Conservation (phyloP, 345 rosid species). For the Camelina neglecta region DNA sequence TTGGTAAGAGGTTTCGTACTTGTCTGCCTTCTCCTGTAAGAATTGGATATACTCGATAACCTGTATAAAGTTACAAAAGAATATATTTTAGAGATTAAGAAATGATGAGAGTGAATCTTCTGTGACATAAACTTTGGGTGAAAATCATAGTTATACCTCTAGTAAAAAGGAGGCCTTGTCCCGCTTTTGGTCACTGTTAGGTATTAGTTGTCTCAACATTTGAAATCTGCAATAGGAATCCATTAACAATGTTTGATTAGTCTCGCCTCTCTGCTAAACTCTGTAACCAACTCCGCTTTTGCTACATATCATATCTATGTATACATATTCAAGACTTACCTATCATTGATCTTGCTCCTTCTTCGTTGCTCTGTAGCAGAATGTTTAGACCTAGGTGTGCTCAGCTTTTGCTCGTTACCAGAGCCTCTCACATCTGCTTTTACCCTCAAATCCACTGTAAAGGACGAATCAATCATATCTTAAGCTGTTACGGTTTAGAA, state of each 20-base stretch:
- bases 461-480: constrained; percentile 18
- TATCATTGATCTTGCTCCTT: constrained; percentile 96
- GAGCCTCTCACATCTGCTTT: constrained; percentile 66
- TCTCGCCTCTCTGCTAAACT: not conserved
- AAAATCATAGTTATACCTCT: constrained; percentile 60
- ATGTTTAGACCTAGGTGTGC: constrained; percentile 95
- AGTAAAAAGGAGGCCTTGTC: constrained; percentile 95
- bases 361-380: constrained; percentile 98
- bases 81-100: not conserved
- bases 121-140: not conserved
- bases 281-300: not conserved
- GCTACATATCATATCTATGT: constrained; percentile 10
- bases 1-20: constrained; percentile 66
- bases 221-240: constrained; percentile 70
- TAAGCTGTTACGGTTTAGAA: constrained; percentile 6
- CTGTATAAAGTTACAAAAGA: constrained; percentile 46
- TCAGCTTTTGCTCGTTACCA: constrained; percentile 70
- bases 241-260: constrained; percentile 12
- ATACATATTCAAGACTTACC: constrained; percentile 49
- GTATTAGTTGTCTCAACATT: constrained; percentile 82
- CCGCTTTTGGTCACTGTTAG: constrained; percentile 89
- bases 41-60: constrained; percentile 93
- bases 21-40: constrained; percentile 81
- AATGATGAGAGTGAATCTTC: not conserved
- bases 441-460: constrained; percentile 65